Conservation (phyloP, 805 yeast species). For the Spathaspora boniae region DNA sequence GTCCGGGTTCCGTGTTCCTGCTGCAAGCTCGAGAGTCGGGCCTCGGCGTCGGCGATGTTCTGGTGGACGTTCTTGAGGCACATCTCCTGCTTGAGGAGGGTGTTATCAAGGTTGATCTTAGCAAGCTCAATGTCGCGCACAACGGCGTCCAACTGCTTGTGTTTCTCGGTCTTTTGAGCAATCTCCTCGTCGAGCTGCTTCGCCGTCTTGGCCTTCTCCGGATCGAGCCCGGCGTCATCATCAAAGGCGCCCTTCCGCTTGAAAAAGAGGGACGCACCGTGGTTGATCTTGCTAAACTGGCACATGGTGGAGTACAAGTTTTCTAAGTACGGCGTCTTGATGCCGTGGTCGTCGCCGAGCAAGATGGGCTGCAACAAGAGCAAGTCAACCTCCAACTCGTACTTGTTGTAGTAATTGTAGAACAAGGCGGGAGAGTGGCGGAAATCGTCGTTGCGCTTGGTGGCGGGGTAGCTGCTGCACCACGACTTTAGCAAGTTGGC, state of each 20-base stretch:
- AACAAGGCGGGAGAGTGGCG: conserved; percentile 56
- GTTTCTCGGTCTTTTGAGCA: conserved; percentile 15
- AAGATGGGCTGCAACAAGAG: conserved; percentile 81
- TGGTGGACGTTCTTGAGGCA: conserved; percentile 11
- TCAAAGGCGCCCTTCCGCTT: conserved; percentile 17
- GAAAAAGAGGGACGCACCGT: conserved; percentile 27
- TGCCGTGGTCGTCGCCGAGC: conserved; percentile 82
- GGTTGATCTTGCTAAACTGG: conserved; percentile 53
- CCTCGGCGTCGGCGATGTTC: conserved; percentile 4
- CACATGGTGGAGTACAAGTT: conserved; percentile 76
- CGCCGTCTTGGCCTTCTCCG: background rate
- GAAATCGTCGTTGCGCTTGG: conserved; percentile 28
- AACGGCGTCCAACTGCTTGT: conserved; percentile 7
- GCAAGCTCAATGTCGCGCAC: conserved; percentile 15
- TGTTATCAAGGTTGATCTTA: conserved; percentile 20
- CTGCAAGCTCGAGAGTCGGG: conserved; percentile 4
- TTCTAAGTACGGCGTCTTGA: conserved; percentile 88
- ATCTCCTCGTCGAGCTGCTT: conserved; percentile 6
- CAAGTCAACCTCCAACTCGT: conserved; percentile 65
- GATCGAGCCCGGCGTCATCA: background rate
- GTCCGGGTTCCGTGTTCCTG: conserved; percentile 5
- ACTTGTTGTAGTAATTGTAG: conserved; percentile 56
- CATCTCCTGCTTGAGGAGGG: conserved; percentile 16
- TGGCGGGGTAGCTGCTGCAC: conserved; percentile 41
- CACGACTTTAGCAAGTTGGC: conserved; percentile 53